Percentiles rank a stretch among this genome's conserved stretches.
Evolutionary conservation across 805 yeast species (phyloP).

Genomic region (Kodamaea jinghongensis): DNA sequence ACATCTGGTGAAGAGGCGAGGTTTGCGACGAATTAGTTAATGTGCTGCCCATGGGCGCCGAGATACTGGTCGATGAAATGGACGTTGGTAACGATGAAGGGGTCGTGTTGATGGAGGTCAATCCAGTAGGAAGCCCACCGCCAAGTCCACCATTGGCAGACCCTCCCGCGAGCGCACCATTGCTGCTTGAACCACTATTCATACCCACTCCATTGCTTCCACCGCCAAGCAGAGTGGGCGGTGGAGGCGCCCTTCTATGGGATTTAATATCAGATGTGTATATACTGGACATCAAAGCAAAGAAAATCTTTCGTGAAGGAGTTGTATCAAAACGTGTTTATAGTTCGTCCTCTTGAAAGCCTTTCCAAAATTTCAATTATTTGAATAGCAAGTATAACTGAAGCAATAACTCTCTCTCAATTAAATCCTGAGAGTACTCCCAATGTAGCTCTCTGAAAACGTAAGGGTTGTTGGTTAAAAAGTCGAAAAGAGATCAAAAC

Average conservation of each 20-base stretch:
- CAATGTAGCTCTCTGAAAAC: too few species aligned
- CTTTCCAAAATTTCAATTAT: too few species aligned
- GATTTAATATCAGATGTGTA: constrained; percentile 40
- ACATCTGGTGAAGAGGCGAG: background rate
- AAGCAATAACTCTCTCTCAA: too few species aligned
- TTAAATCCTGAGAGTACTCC: too few species aligned
- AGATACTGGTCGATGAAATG: constrained; percentile 8
- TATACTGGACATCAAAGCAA: constrained; percentile 33
- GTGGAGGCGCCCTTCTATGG: constrained; percentile 46
- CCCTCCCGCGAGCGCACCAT: constrained; percentile 1
- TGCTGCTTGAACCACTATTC: background rate
- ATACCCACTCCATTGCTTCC: background rate
- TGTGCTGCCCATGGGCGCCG: background rate
- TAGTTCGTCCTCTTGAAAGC: background rate
- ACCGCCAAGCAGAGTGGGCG: constrained; percentile 23
- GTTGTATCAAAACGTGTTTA: background rate
- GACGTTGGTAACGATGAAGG: background rate
- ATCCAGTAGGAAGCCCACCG: constrained; percentile 5
- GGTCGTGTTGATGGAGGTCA: background rate
- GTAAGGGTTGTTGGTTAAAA: too few species aligned
- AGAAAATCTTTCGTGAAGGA: too few species aligned
- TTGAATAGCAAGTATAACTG: too few species aligned
- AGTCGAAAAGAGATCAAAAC: too few species aligned
- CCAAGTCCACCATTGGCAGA: background rate
- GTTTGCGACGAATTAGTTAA: too few species aligned